Evolutionary conservation across 768 basidiomycete genomes (phyloP).

Genomic region (Amanita molliuscula): DNA sequence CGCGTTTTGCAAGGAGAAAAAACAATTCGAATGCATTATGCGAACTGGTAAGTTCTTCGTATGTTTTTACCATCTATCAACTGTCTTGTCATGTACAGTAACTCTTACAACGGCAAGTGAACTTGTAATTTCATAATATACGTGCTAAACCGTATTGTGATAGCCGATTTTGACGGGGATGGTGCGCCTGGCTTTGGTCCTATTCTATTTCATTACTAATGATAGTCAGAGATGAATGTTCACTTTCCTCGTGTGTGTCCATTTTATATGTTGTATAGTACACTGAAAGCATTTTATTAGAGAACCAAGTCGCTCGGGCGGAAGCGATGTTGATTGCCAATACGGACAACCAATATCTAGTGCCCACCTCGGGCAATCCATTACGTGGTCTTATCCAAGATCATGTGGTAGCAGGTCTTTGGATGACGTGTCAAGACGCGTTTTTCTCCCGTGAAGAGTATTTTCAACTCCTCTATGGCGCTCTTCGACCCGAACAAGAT

Average conservation of each 20-base stretch:
- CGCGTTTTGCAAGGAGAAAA: conserved; percentile 91
- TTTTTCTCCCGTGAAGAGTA: conserved; percentile 97
- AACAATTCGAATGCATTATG: conserved; percentile 99
- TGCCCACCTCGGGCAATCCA: conserved; percentile 96
- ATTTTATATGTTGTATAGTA: not conserved
- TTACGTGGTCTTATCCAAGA: conserved; percentile 97
- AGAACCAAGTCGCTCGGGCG: conserved; percentile 90
- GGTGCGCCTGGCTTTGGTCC: conserved; percentile 29
- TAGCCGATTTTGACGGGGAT: conserved; percentile 91
- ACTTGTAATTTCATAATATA: not conserved
- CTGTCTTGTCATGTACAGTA: conserved; percentile 36
- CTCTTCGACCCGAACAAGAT: conserved; percentile 78
- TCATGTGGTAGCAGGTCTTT: conserved; percentile 97
- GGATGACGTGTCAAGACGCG: conserved; percentile 94
- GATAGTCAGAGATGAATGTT: conserved; percentile 87
- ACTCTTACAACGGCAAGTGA: conserved; percentile 86
- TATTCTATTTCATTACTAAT: conserved; percentile 11
- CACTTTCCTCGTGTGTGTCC: conserved; percentile 86
- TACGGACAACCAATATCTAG: conserved; percentile 98
- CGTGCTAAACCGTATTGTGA: not conserved
- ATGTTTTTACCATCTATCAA: conserved; percentile 10
- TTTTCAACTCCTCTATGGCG: conserved; percentile 91
- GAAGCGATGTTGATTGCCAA: conserved; percentile 94
- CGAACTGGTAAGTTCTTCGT: conserved; percentile 71
- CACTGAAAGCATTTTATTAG: conserved; percentile 25